These are phyloP conservation scores for Senecio squalidus DNA, from an alignment of 140 eudicot species.

Conservation along the genomic window DNA sequence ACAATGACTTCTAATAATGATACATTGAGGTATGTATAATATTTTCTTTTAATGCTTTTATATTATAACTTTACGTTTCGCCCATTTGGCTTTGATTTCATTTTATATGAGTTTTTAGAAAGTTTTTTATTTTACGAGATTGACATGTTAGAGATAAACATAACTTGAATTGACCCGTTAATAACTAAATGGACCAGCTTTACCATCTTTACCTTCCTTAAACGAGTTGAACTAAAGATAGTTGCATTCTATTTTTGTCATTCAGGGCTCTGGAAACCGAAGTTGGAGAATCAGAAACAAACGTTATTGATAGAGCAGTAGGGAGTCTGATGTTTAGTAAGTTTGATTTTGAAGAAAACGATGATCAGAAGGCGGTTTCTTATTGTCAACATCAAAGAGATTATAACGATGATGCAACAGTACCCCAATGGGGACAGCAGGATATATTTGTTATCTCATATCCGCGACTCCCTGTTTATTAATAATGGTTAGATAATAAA, in stretches of 20 bases:
- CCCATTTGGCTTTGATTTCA: too few species aligned
- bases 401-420: slow-evolving; percentile 22
- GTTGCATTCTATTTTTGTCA: neutral
- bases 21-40: slow-evolving; percentile 35
- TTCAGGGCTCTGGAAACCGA: slow-evolving; percentile 38
- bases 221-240: neutral
- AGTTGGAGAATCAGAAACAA: slow-evolving; percentile 40
- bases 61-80: too few species aligned
- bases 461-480: too few species aligned
- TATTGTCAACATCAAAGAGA: slow-evolving; percentile 15
- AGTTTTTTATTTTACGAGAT: too few species aligned
- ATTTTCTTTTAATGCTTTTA: too few species aligned
- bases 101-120: too few species aligned
- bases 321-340: slow-evolving; percentile 58
- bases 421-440: slow-evolving; percentile 10
- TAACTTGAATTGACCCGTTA: too few species aligned
- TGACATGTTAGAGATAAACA: too few species aligned
- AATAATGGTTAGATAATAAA: too few species aligned
- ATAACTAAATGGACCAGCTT: too few species aligned
- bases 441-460: too few species aligned
- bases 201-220: too few species aligned
- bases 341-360: slow-evolving; percentile 22
- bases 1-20: slow-evolving; percentile 21
- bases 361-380: neutral
- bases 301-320: slow-evolving; percentile 62